Base-by-base conservation (phyloP, 1,139 yeast species). In the Suzukiozyma palmioleophila region DNA sequence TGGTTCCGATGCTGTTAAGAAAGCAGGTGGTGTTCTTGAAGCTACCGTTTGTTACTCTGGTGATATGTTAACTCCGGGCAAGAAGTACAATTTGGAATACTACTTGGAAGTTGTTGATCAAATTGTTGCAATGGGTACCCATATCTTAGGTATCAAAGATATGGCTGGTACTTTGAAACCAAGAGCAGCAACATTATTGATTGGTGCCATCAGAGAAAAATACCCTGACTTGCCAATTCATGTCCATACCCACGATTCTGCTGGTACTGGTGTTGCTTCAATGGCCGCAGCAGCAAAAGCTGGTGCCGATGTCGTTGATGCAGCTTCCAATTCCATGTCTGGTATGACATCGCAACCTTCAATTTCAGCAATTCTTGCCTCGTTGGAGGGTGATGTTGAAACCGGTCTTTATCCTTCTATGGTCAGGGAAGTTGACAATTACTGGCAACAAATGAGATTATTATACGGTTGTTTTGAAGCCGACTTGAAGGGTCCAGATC, bases 81-180 rank as follows among this genome's bases (percentile, higher is more conserved):
- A 92, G 80, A 92, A 92, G 73, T 92, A 94, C 74, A 89, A 89
- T 70, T 77, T 94, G 62, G 87, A 81, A 36, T 92, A 92, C 73
- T 92, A 92, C 71, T 60, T 92, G 58, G 73, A 73, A 15, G 81
- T 90, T 45, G 92, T 85, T 48, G 95, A 84, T 53, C 72, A 84
- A 58, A 81, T 92, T 57, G 97, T 92, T 48, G 73, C 69, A 46
- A 83, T 90, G 88, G 99, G 99, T 54, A 92, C 97, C 37, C 98
- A 92, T 64, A 79, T 92, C 58, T 75, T 92, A 55, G 98, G 97
- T 66, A 92, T 92, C 60, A 92, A 92, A 69, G 99, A 92, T 69
- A 92, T 92, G 99, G 99, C 99, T 39, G 99, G 99, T 70, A 90
- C 97, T 45, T 67, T 92, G 72, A 90, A 92, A 69, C 98, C 99